Evolutionary conservation across 768 basidiomycete genomes (phyloP).

Genomic region (Pholiota conissans): DNA sequence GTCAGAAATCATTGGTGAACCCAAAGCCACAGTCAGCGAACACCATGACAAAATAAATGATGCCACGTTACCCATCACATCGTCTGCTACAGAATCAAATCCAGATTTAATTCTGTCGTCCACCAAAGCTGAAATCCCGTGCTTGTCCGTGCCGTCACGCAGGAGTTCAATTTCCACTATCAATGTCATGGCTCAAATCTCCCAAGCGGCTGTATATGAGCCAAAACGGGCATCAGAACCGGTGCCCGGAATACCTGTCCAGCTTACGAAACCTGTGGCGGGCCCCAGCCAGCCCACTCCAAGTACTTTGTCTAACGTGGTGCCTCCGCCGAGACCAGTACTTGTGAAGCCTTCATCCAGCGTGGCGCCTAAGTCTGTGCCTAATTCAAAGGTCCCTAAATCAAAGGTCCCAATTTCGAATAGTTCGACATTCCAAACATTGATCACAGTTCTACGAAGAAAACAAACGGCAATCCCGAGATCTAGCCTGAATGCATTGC

Average conservation of each 20-base stretch:
- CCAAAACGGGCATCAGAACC: not conserved
- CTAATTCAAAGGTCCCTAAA: no score
- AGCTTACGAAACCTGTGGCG: not conserved
- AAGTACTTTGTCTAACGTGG: not conserved
- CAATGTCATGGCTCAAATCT: not conserved
- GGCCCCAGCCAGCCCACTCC: not conserved
- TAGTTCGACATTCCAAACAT: not conserved
- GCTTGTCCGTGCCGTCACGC: not conserved
- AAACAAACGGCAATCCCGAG: not conserved
- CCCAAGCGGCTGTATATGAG: not conserved
- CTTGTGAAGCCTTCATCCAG: no score
- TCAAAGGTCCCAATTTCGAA: not conserved
- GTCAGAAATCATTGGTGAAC: not conserved
- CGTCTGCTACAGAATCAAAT: not conserved
- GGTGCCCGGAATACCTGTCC: not conserved
- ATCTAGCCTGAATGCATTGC: not conserved
- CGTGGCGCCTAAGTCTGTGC: no score
- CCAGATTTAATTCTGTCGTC: not conserved
- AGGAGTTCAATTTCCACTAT: not conserved
- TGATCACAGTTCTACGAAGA: not conserved
- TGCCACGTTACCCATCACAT: not conserved
- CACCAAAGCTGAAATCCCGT: not conserved
- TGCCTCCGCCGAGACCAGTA: not conserved
- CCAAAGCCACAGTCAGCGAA: not conserved
- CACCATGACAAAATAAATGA: not conserved